Percentiles rank a stretch among this genome's conserved stretches.
Conservation (phyloP, 75 land plant species). For the Ceratopteris richardii region DNA sequence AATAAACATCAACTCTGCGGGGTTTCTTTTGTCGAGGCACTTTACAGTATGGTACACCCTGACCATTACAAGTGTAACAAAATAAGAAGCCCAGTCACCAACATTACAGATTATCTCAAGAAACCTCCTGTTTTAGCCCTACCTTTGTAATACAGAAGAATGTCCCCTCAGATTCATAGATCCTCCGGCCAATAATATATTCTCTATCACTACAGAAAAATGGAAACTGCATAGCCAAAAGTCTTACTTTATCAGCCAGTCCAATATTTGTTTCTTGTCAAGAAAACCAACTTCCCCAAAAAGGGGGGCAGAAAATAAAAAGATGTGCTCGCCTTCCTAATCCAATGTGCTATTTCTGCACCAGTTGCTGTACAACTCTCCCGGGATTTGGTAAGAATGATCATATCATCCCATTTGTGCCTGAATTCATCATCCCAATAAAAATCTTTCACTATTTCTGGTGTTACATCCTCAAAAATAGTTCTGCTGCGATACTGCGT, state of each 20-base stretch:
- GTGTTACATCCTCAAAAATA: constrained; percentile 51
- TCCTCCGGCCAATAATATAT: constrained; percentile 47
- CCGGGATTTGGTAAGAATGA: constrained; percentile 24
- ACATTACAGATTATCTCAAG: too few relatives aligned
- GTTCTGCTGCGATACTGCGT: constrained; percentile 49
- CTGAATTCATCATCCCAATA: constrained; percentile 75
- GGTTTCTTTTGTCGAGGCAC: constrained; percentile 59
- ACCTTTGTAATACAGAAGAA: constrained; percentile 59
- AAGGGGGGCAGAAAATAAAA: neutral
- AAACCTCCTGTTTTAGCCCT: neutral
- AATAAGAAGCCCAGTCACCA: too few relatives aligned
- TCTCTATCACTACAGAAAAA: constrained; percentile 64
- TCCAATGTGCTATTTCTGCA: constrained; percentile 45
- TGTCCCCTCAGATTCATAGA: constrained; percentile 33
- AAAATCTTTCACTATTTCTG: constrained; percentile 51
- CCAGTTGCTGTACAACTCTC: constrained; percentile 42
- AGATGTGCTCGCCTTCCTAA: constrained; percentile 45
- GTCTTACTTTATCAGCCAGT: too few relatives aligned
- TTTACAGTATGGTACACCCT: constrained; percentile 69
- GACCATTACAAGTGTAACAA: too few relatives aligned
- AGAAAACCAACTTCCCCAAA: too few relatives aligned
- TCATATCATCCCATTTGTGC: constrained; percentile 57
- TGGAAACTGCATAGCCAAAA: constrained; percentile 61
- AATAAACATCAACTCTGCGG: constrained; percentile 75
- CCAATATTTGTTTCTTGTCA: too few relatives aligned